Conservation (phyloP, 768 basidiomycete species). For the Boletus rubescentipes region DNA sequence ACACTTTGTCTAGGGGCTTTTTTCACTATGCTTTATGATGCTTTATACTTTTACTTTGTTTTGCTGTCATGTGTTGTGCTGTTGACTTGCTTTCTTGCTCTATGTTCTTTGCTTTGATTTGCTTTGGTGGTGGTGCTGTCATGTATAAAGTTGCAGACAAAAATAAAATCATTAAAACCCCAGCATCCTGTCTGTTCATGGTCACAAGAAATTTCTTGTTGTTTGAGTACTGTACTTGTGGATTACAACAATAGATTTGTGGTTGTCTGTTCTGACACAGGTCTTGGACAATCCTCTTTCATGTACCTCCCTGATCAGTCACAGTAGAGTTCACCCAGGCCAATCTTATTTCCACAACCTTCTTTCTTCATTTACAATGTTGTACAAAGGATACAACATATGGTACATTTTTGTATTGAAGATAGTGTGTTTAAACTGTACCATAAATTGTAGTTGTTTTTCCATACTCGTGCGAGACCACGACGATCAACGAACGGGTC, state of each 20-base stretch:
- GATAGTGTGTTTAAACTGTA: constrained; percentile 13
- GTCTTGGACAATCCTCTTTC: neutral
- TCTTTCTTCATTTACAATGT: constrained; percentile 23
- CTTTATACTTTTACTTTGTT: neutral
- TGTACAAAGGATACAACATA: constrained; percentile 22
- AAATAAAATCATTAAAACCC: constrained; percentile 8
- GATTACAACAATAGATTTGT: too few relatives aligned
- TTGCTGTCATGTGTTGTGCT: constrained; percentile 12
- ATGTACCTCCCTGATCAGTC: too few relatives aligned
- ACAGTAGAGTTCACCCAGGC: neutral
- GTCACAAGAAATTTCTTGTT: neutral
- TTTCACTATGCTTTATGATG: neutral
- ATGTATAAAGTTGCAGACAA: constrained; percentile 9
- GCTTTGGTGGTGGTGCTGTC: neutral
- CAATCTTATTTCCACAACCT: neutral
- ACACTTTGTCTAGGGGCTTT: constrained; percentile 15
- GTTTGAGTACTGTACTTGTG: neutral
- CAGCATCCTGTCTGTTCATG: neutral
- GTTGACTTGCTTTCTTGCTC: constrained; percentile 19
- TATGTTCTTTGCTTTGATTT: neutral
- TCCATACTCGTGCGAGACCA: constrained; percentile 1
- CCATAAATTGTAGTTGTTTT: constrained; percentile 16
- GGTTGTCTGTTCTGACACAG: neutral
- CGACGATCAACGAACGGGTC: constrained; percentile 15
- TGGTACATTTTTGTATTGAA: constrained; percentile 23